Evolutionary conservation across 306 rosid genomes (phyloP), one percentile per base, ranked within the genome.

Genomic region (Myrica gale): DNA sequence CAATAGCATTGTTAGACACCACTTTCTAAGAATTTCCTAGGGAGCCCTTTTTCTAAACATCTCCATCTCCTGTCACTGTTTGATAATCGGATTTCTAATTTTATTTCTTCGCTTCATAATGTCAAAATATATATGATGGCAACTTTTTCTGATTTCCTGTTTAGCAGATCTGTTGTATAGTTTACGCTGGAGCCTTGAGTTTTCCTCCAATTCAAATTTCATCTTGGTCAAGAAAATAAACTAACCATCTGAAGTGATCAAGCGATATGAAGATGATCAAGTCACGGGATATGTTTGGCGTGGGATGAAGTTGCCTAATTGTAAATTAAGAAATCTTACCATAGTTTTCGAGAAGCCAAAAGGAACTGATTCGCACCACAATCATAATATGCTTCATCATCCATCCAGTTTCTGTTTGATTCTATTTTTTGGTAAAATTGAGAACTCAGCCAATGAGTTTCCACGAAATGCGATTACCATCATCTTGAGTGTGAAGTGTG

Each of bases 401-500:
- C 39, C 75, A 52, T 73, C 44, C 75, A 52, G 71, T 66, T 73
- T 68, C 72, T 37, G 60, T 48, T 71, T 54, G 51, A 46, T 78
- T 53, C 67, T 80, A 61, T 74, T 55, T 63, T 68, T 63, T 62
- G 37, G 62, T 68, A 44, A 67, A 55, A 45, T 55, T 21, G 78
- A 53, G 58, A 48, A 72, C 68, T 76, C 72, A 69, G 0, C 39
- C 17, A 72, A 69, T 48, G 74, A 65, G 54, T 56, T 12, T 8
- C 76, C 75, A 73, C 63, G 17, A 73, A 50, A 79, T 81, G 75
- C 80, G 71, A 75, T 52, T 32, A 11, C 62, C 47, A 74, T 80
- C 71, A 23, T 75, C 57, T 44, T 66, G 80, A 82, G 87, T 78
- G 71, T 73, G 84, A 71, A 62, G 69, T 70, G 57, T 84, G 82